A percentile compares a stretch with the other conserved stretches of the same genome.
phyloP scores from a whole-genome alignment of 176 grass and related monocot species.

The Paspalum notatum region DNA sequence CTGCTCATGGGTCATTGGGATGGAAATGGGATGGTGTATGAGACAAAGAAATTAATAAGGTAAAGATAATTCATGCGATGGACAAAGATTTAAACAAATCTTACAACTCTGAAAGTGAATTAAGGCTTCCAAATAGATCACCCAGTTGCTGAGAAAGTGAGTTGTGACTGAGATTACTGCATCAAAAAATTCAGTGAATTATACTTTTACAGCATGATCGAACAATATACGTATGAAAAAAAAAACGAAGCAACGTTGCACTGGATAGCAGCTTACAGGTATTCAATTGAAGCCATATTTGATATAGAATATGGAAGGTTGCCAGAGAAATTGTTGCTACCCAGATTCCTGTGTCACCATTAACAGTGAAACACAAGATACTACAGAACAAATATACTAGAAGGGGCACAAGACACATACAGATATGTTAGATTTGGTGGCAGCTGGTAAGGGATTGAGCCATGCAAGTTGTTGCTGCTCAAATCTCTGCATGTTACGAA shows the following conservation, averaged over 20 bases:
- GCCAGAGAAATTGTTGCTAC: conserved; percentile 70
- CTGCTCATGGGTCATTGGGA: neutral
- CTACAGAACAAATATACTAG: conserved; percentile 16
- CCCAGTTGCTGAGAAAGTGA: conserved; percentile 65
- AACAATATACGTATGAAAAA: conserved; percentile 25
- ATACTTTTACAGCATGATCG: conserved; percentile 26
- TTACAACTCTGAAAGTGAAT: conserved; percentile 82
- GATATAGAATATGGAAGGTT: conserved; percentile 93
- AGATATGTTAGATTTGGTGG: conserved; percentile 86
- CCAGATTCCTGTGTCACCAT: conserved; percentile 77
- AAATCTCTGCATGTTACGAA: conserved; percentile 73
- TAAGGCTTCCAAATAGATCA: conserved; percentile 74
- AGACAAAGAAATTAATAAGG: neutral
- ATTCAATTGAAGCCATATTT: conserved; percentile 69
- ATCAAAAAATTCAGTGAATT: conserved; percentile 30
- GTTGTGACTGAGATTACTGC: conserved; percentile 93
- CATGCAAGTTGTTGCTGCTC: conserved; percentile 81
- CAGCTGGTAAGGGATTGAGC: conserved; percentile 86
- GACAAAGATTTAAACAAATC: conserved; percentile 41
- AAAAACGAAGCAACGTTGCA: conserved; percentile 21
- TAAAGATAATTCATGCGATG: conserved; percentile 15
- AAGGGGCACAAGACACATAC: conserved; percentile 55
- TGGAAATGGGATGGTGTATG: neutral
- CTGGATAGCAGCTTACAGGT: conserved; percentile 70
- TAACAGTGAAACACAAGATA: conserved; percentile 34